A percentile compares a stretch with the other conserved stretches of the same genome.
Conservation (phyloP, 345 rosid genomes). For the Balakata baccata region DNA sequence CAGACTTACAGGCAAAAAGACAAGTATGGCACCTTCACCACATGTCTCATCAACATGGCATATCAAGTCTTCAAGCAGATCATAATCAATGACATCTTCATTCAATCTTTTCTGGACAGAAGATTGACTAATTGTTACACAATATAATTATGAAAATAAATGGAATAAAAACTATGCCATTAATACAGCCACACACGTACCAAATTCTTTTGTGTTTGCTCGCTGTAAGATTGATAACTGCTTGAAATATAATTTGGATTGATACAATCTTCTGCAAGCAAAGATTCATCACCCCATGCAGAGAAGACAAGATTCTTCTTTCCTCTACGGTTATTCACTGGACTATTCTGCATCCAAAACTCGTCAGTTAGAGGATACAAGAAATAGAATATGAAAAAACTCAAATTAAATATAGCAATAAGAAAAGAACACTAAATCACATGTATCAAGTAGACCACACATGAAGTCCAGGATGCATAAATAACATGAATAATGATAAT, state of each 20-base stretch:
- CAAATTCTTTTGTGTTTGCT: slow-evolving; percentile 70
- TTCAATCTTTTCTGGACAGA: slow-evolving; percentile 67
- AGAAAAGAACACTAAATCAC: slow-evolving; percentile 1
- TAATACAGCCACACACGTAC: slow-evolving; percentile 34
- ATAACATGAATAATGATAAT: too few species aligned
- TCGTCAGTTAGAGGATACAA: neutral
- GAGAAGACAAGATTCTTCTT: slow-evolving; percentile 91
- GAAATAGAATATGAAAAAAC: neutral
- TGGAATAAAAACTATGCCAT: slow-evolving; percentile 10
- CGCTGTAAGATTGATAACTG: slow-evolving; percentile 56
- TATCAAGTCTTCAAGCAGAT: slow-evolving; percentile 86
- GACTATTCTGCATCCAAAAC: slow-evolving; percentile 51
- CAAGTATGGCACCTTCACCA: slow-evolving; percentile 72
- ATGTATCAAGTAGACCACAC: neutral
- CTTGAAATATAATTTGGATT: slow-evolving; percentile 64
- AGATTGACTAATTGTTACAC: slow-evolving; percentile 12
- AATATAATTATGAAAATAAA: slow-evolving; percentile 19
- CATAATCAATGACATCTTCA: slow-evolving; percentile 81
- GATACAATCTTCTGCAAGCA: slow-evolving; percentile 63
- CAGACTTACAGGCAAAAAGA: slow-evolving; percentile 76
- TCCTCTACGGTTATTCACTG: slow-evolving; percentile 71
- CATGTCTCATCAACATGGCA: slow-evolving; percentile 79
- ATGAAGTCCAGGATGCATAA: neutral
- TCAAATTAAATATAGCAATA: neutral
- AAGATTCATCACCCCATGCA: slow-evolving; percentile 84